Evolutionary conservation across 352 stramenopile species (phyloP).

Genomic region (Phytophthora quininea): DNA sequence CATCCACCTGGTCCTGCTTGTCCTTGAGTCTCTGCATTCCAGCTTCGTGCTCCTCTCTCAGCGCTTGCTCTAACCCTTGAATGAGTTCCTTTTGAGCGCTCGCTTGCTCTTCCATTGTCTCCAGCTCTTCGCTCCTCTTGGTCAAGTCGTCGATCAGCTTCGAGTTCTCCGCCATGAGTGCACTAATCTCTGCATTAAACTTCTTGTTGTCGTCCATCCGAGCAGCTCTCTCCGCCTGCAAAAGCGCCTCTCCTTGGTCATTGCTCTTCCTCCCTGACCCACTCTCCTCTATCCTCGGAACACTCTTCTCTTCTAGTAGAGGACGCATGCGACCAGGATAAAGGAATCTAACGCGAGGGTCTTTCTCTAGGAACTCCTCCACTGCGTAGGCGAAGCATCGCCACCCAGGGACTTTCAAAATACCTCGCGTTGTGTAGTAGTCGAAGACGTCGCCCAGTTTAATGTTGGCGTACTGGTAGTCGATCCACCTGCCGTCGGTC

Average conservation of each 20-base stretch:
- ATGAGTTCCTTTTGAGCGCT: conserved; percentile 69
- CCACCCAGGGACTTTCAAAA: conserved; percentile 25
- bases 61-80: conserved; percentile 49
- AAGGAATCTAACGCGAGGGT: conserved; percentile 13
- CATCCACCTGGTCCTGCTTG: conserved; percentile 73
- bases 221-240: conserved; percentile 29
- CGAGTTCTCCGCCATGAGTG: conserved; percentile 72
- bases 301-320: neutral
- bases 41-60: conserved; percentile 68
- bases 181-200: conserved; percentile 48
- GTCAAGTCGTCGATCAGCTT: conserved; percentile 78
- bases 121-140: conserved; percentile 62
- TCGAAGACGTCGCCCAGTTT: conserved; percentile 28
- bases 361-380: conserved; percentile 30
- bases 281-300: neutral
- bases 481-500: conserved; percentile 4
- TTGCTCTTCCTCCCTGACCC: conserved; percentile 32
- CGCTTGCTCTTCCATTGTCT: conserved; percentile 72
- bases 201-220: conserved; percentile 57
- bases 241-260: conserved; percentile 46
- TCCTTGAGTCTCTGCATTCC: conserved; percentile 67
- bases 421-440: conserved; percentile 22
- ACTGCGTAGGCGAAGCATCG: conserved; percentile 23
- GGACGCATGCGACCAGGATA: neutral
- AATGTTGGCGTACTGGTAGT: conserved; percentile 15